Evolutionary conservation across 139 green algal species (phyloP).

Genomic region (Gonium pectorale): DNA sequence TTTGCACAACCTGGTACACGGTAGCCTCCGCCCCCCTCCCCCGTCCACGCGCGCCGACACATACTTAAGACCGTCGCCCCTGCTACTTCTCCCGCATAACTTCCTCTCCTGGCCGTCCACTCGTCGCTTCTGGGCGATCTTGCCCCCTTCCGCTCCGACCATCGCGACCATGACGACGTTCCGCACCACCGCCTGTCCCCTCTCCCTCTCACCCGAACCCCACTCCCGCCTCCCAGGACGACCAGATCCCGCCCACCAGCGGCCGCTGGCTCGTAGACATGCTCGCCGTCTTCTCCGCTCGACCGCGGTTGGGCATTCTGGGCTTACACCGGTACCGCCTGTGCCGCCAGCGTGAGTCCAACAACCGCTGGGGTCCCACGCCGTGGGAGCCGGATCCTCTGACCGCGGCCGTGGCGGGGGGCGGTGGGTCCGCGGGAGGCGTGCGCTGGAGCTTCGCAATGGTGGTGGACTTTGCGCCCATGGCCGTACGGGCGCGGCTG

Average conservation of each 20-base stretch:
- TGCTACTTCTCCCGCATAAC: background rate
- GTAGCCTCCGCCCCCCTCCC: background rate
- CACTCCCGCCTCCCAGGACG: slow-evolving; percentile 10
- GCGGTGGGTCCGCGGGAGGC: background rate
- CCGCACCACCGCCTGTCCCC: background rate
- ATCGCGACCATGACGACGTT: background rate
- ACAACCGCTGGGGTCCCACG: background rate
- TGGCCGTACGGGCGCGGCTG: slow-evolving; percentile 15
- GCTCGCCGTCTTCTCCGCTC: background rate
- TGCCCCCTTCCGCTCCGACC: background rate
- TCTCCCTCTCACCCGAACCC: background rate
- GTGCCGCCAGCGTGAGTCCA: background rate
- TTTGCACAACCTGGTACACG: background rate
- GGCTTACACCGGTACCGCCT: slow-evolving; percentile 45
- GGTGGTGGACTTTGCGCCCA: slow-evolving; percentile 41
- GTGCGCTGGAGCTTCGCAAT: background rate
- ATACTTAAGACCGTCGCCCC: background rate
- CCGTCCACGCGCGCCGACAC: too few species aligned
- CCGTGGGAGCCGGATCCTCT: background rate
- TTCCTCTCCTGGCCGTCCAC: too few species aligned
- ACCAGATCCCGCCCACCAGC: slow-evolving; percentile 11
- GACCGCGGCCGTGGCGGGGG: background rate
- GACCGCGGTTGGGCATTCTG: slow-evolving; percentile 20
- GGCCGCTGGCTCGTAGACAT: background rate
- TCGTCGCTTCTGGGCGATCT: too few species aligned